These are phyloP conservation scores for Endoconidiophora polonica DNA, from an alignment of 2,329 filamentous ascomycete genomes.

Conservation along the genomic window DNA sequence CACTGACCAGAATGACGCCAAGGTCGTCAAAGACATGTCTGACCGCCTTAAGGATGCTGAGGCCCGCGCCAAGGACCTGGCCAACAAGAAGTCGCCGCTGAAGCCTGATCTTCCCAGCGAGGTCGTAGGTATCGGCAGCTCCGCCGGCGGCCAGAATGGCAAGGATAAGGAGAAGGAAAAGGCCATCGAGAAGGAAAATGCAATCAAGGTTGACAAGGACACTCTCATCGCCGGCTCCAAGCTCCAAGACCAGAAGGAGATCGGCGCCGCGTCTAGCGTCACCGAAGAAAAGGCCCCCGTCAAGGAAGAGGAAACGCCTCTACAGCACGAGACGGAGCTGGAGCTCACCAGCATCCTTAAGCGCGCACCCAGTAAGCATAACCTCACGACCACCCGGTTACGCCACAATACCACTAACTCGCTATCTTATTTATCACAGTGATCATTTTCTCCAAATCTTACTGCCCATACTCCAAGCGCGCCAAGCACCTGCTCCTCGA, in stretches of 20 bases:
- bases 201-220: slow-evolving; percentile 19
- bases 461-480: slow-evolving; percentile 71
- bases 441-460: slow-evolving; percentile 90
- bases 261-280: not conserved
- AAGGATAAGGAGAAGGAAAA: slow-evolving; percentile 28
- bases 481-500: slow-evolving; percentile 76
- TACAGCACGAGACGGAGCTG: slow-evolving; percentile 47
- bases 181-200: slow-evolving; percentile 26
- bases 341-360: slow-evolving; percentile 69
- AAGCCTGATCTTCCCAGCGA: slow-evolving; percentile 41
- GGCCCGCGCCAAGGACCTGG: slow-evolving; percentile 49
- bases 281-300: slow-evolving; percentile 15
- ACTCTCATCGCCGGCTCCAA: slow-evolving; percentile 38
- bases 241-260: slow-evolving; percentile 47
- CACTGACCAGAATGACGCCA: slow-evolving; percentile 3
- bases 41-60: slow-evolving; percentile 52
- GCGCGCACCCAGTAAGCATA: slow-evolving; percentile 56
- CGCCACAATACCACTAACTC: slow-evolving; percentile 5
- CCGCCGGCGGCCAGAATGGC: slow-evolving; percentile 36
- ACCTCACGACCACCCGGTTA: slow-evolving; percentile 5
- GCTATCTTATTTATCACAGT: slow-evolving; percentile 33
- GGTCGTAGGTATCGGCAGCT: slow-evolving; percentile 42
- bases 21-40: slow-evolving; percentile 32
- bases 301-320: slow-evolving; percentile 33
- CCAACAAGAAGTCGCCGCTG: slow-evolving; percentile 47